Percentiles rank a stretch among this genome's conserved stretches.
phyloP scores from a whole-genome alignment of 495 filamentous ascomycete species.

The Neurospora sp. region DNA sequence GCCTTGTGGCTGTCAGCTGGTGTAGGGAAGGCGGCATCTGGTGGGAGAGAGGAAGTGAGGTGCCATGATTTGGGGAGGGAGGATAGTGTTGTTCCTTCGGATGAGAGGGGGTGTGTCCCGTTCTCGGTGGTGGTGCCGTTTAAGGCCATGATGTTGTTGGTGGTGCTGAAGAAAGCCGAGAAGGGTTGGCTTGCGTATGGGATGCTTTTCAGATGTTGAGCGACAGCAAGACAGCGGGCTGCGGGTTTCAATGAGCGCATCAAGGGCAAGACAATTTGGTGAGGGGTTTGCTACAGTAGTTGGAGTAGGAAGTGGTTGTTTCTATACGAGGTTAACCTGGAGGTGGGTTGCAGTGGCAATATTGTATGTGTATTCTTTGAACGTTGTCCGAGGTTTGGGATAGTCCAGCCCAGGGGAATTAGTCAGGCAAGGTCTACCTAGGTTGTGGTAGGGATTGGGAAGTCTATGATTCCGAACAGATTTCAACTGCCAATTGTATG shows the following conservation, averaged over 20 bases:
- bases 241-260: constrained; percentile 21
- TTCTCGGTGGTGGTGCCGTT: constrained; percentile 12
- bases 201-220: constrained; percentile 14
- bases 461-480: background rate
- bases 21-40: constrained; percentile 72
- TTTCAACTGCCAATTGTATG: background rate
- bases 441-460: background rate
- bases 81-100: constrained; percentile 37
- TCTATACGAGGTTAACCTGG: background rate
- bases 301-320: background rate
- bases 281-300: background rate
- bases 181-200: constrained; percentile 5
- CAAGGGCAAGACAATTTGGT: background rate
- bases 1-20: constrained; percentile 71
- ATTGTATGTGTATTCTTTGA: background rate
- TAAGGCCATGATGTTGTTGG: constrained; percentile 10
- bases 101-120: constrained; percentile 1
- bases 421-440: background rate
- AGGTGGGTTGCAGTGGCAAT: background rate
- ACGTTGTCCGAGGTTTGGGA: background rate
- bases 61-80: constrained; percentile 77
- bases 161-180: constrained; percentile 16
- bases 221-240: constrained; percentile 20
- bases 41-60: constrained; percentile 69
- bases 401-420: background rate